Conservation (phyloP, 768 basidiomycete species). For the Auricularia heimuer region DNA sequence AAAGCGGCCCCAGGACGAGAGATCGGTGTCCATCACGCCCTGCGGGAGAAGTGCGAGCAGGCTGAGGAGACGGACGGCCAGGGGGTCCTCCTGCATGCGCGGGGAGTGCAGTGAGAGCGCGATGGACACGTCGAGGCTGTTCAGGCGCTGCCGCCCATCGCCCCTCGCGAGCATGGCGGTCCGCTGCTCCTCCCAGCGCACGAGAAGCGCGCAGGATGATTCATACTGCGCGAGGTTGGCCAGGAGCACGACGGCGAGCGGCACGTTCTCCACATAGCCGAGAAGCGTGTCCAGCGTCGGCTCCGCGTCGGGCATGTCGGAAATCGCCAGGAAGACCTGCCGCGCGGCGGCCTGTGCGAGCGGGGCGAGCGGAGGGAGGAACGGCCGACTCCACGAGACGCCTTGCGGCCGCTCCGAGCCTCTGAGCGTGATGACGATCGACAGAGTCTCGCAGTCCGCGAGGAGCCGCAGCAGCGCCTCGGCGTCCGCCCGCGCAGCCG, state of each 20-base stretch:
- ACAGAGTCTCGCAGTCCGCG: neutral
- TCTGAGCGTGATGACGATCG: neutral
- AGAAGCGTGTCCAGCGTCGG: neutral
- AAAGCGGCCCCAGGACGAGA: conserved; percentile 7
- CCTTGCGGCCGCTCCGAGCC: neutral
- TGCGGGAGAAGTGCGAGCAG: neutral
- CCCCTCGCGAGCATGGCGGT: neutral
- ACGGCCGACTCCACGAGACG: neutral
- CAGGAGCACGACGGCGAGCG: neutral
- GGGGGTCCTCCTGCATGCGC: neutral
- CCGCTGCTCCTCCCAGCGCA: neutral
- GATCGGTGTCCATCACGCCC: conserved; percentile 10
- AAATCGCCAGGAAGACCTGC: neutral
- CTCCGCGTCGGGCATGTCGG: neutral
- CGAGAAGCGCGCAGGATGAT: neutral
- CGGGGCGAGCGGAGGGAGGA: neutral
- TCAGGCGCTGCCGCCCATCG: neutral
- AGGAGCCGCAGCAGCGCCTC: neutral
- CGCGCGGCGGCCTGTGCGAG: neutral
- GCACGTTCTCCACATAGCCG: neutral
- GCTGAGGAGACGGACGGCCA: neutral
- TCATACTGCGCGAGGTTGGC: neutral
- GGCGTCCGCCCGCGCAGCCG: neutral
- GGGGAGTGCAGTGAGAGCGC: neutral
- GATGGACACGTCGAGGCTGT: neutral